Conservation (phyloP, 345 rosid genomes). For the Gossypium longicalyx region DNA sequence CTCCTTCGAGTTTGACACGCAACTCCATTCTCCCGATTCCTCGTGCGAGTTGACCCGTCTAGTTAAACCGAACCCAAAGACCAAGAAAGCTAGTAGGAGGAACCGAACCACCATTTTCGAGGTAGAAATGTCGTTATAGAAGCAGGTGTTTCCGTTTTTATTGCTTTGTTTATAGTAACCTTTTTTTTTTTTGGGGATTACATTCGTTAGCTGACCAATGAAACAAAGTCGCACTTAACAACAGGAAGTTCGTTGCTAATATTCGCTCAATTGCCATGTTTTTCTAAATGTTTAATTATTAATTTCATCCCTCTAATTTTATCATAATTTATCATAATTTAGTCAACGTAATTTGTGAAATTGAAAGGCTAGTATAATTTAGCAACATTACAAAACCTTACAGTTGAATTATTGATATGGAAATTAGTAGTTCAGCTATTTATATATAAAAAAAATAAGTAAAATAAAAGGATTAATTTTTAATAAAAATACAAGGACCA, state of each 20-base stretch:
- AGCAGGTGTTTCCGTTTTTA: not conserved
- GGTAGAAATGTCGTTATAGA: slow-evolving; percentile 7
- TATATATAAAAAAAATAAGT: too few relatives aligned
- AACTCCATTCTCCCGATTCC: slow-evolving; percentile 84
- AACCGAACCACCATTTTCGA: slow-evolving; percentile 33
- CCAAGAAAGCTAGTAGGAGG: slow-evolving; percentile 18
- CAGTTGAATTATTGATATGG: too few relatives aligned
- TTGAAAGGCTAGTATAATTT: too few relatives aligned
- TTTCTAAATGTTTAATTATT: not conserved
- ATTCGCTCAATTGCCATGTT: not conserved
- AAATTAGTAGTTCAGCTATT: too few relatives aligned
- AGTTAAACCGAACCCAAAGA: slow-evolving; percentile 22
- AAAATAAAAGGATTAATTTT: too few relatives aligned
- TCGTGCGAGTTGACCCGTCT: slow-evolving; percentile 51
- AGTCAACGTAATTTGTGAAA: too few relatives aligned
- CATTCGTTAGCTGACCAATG: not conserved
- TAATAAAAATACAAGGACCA: too few relatives aligned
- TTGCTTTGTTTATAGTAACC: not conserved
- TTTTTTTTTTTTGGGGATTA: not conserved
- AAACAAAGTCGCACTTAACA: not conserved
- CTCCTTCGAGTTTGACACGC: slow-evolving; percentile 57
- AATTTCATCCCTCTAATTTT: too few relatives aligned
- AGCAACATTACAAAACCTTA: too few relatives aligned
- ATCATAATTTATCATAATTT: too few relatives aligned
- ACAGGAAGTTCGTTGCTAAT: not conserved